phyloP scores from a whole-genome alignment of 2,329 filamentous ascomycete species.

The Coleophoma eucalyptorum region DNA sequence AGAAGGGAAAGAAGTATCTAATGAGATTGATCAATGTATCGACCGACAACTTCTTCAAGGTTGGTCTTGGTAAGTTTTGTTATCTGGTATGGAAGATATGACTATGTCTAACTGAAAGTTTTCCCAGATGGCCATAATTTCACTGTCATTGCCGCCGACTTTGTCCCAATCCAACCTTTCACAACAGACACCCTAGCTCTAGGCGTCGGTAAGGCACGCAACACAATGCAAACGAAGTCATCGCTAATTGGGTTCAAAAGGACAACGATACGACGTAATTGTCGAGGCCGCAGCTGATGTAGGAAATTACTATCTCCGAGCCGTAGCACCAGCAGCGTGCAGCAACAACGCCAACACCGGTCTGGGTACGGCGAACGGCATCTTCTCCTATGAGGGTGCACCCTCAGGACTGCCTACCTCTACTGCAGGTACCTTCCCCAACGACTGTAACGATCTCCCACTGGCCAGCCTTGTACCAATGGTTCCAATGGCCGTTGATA shows the following conservation, averaged over 20 bases:
- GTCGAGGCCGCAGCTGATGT: slow-evolving; percentile 35
- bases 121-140: slow-evolving; percentile 49
- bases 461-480: background rate
- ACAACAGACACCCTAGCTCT: slow-evolving; percentile 32
- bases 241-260: slow-evolving; percentile 21
- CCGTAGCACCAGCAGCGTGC: slow-evolving; percentile 30
- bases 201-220: background rate
- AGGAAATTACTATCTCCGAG: slow-evolving; percentile 49
- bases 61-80: background rate
- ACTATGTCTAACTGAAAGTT: background rate
- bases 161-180: slow-evolving; percentile 52
- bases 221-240: no score
- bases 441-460: background rate
- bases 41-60: background rate
- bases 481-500: background rate
- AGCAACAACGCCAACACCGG: slow-evolving; percentile 28
- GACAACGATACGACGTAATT: slow-evolving; percentile 37
- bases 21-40: background rate
- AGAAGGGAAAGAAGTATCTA: background rate
- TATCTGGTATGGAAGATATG: no score
- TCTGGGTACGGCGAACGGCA: background rate
- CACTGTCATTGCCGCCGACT: slow-evolving; percentile 49
- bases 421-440: background rate
- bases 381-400: background rate
- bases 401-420: background rate